Evolutionary conservation across 2,329 filamentous ascomycete genomes (phyloP).

Genomic region (Pyricularia sp.): DNA sequence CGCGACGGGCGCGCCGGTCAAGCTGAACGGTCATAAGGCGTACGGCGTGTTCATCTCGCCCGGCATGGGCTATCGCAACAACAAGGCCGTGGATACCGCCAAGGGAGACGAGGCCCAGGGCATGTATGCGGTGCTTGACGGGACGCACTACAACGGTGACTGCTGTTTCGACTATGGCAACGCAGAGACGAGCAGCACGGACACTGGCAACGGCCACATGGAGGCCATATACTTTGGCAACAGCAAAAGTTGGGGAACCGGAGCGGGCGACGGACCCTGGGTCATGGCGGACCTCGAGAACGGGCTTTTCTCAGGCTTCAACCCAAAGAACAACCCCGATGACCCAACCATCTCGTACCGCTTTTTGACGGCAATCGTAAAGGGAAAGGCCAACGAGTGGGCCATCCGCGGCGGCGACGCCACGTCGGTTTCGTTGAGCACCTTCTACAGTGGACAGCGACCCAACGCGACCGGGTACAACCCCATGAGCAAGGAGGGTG

Average conservation of each 20-base stretch:
- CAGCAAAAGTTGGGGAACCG: slow-evolving; percentile 40
- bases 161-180: slow-evolving; percentile 49
- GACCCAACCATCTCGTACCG: slow-evolving; percentile 39
- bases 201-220: slow-evolving; percentile 53
- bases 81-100: slow-evolving; percentile 36
- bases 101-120: slow-evolving; percentile 42
- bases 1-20: slow-evolving; percentile 47
- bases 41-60: slow-evolving; percentile 52
- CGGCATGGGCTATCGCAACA: slow-evolving; percentile 50
- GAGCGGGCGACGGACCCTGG: slow-evolving; percentile 49
- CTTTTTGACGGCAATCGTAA: slow-evolving; percentile 44
- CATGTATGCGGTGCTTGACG: slow-evolving; percentile 48
- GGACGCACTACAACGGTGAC: slow-evolving; percentile 42
- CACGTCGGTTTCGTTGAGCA: slow-evolving; percentile 38
- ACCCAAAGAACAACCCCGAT: slow-evolving; percentile 29
- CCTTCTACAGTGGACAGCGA: slow-evolving; percentile 44
- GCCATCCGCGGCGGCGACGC: slow-evolving; percentile 46
- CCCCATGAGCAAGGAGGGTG: slow-evolving; percentile 51
- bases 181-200: slow-evolving; percentile 35
- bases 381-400: slow-evolving; percentile 43
- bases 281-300: slow-evolving; percentile 59
- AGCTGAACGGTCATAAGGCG: slow-evolving; percentile 44
- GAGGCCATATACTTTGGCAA: slow-evolving; percentile 54
- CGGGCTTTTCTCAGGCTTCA: slow-evolving; percentile 45
- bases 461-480: slow-evolving; percentile 41